These are phyloP conservation scores for Aspergillus luchuensis DNA, from an alignment of 2,329 filamentous ascomycete species.

Conservation along the genomic window DNA sequence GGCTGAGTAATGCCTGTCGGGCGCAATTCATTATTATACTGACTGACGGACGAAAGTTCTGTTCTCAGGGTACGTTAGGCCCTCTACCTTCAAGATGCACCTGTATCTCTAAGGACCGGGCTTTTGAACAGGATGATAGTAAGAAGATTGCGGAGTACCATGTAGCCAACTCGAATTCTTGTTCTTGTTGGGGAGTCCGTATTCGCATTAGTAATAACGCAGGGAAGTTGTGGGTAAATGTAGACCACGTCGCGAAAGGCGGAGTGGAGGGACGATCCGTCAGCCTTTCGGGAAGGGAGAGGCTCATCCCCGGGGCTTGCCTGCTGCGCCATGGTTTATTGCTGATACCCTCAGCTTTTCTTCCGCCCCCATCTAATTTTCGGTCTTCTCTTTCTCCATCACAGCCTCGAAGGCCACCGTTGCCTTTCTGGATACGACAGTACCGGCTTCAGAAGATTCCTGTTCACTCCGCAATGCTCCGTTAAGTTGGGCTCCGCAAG, in stretches of 20 bases:
- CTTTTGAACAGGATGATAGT: too few species aligned
- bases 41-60: not conserved
- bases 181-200: too few species aligned
- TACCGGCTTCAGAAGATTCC: not conserved
- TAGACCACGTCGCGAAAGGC: not conserved
- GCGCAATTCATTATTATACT: not conserved
- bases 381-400: not conserved
- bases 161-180: not conserved
- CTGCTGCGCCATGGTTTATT: not conserved
- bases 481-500: constrained; percentile 11
- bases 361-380: not conserved
- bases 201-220: too few species aligned
- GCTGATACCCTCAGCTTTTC: not conserved
- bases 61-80: not conserved
- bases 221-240: too few species aligned
- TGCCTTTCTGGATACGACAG: not conserved
- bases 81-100: too few species aligned
- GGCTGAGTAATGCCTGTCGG: not conserved
- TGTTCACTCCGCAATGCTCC: constrained; percentile 19
- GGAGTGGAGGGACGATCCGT: not conserved
- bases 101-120: too few species aligned
- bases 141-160: too few species aligned
- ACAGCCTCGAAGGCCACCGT: not conserved
- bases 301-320: not conserved
- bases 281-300: not conserved